Base-by-base conservation (phyloP, 2,329 filamentous ascomycete species). In the Xylariaceae sp. region DNA sequence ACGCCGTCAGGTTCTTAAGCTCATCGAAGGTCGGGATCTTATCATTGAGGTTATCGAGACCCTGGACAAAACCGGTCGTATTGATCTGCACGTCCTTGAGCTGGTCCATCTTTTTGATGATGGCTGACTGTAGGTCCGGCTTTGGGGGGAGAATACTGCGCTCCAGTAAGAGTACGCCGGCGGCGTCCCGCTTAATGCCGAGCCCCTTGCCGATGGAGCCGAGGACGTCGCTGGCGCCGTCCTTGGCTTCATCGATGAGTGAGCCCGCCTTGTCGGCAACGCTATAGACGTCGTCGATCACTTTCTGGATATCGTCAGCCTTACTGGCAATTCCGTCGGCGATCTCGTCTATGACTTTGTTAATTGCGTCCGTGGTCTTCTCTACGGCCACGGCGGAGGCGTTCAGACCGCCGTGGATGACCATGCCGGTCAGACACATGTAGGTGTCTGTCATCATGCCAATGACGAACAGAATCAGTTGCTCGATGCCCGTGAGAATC, bases 371-470 rank as follows among this genome's bases (percentile, higher is more conserved):
- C 10, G 80, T 76, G 17, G 72, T 73, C 39, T 71, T 73, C 51
- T 75, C 69, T 9, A 78, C 71, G 2, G 72, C 74, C n/a, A 71
- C 66, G 11, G 73, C 75, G 4, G 80, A 89, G 50, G 87, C 86
- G 55, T 90, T 85, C 55, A 97, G 78, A 68, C 86, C 89, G 63
- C 91, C 91, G 64, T 88, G 84, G 58, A 97, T 82, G 52, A 91
- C 86, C 64, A 96, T 84, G 35, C 90, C 90, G 71, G 95, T 90
- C 55, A 99, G 82, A 71, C 94, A 99, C 65, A 91, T 82, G 71
- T 96, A 97, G 13, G 92, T 97, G 54, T 87, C 88, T 50, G 90
- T 92, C 75, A 96, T 82, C 76, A 97, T 88, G 73, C 95, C 90
- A 77, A 99, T 92, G 72, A 92, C 84, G 75, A 97, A 99, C 65